Evolutionary conservation across 441 rosid species (phyloP), one percentile per base, ranked within the genome.

Genomic region (Biscutella laevigata): DNA sequence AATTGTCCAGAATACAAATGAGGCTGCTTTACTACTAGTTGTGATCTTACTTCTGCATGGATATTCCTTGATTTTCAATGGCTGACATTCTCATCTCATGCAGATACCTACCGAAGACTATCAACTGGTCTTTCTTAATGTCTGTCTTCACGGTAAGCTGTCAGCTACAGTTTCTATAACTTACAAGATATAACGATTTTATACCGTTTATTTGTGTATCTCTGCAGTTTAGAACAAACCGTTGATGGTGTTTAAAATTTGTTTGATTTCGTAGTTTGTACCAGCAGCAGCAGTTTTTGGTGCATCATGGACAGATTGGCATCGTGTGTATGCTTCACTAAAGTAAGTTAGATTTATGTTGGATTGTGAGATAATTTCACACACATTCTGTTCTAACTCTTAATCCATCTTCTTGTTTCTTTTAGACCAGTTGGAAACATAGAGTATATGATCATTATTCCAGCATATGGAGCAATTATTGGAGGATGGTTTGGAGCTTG

Each of bases 401-500:
- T 21, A 50, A 57, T 57, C 43, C 25, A 8, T 51, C 29, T 27
- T 43, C 42, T 35, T 16, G 25, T 34, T 64, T 39, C 15, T 7
- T 17, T 0, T 16, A 51, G 70, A 36, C 59, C 59, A 51, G 30
- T 15, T 57, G 53, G 67, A 30, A 54, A 69, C 29, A 30, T 33
- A 61, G 33, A 60, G 46, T 72, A 40, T 33, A 39, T 90, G 86
- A 59, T 80, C 44, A 68, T 85, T 13, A 45, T 78, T 48, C 95
- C 96, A 53, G 88, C 96, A 11, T 82, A 81, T 57, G 94, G 86
- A 62, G 86, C 87, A 51, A 42, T 79, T 28, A 41, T 85, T 68
- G 98, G 95, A 66, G 96, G 85, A 40, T 87, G 98, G 95, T 78
- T 87, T 68, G 98, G 98, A 40, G 91, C 95, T 62, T 91, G 91